Evolutionary conservation across 192 early-diverging fungal species (phyloP).

Genomic region (Entomortierella lignicola): DNA sequence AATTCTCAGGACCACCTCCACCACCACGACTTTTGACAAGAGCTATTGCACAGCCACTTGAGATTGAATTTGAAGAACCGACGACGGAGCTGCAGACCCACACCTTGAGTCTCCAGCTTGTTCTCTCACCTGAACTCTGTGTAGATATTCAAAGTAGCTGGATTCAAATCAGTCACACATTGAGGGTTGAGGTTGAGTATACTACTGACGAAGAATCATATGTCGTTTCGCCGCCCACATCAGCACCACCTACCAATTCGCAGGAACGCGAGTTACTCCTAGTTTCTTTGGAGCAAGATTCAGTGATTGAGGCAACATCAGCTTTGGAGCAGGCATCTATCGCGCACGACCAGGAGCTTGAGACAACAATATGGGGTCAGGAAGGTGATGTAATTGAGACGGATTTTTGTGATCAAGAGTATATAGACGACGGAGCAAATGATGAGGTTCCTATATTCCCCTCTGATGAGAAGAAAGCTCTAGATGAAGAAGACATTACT

Average conservation of each 20-base stretch:
- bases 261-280: neutral
- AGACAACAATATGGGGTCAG: slow-evolving; percentile 9
- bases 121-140: slow-evolving; percentile 43
- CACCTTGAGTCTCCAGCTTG: slow-evolving; percentile 28
- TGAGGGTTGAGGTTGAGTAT: slow-evolving; percentile 48
- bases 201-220: slow-evolving; percentile 43
- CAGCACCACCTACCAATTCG: neutral
- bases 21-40: slow-evolving; percentile 33
- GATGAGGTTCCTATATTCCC: neutral
- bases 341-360: neutral
- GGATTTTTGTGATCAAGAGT: neutral
- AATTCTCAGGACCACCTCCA: slow-evolving; percentile 31
- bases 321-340: neutral
- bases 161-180: slow-evolving; percentile 38
- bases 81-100: slow-evolving; percentile 30
- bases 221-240: slow-evolving; percentile 8
- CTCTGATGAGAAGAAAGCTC: slow-evolving; percentile 18
- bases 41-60: slow-evolving; percentile 36
- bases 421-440: neutral
- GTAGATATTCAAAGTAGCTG: slow-evolving; percentile 48
- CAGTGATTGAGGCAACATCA: neutral
- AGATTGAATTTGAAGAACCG: slow-evolving; percentile 39
- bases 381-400: slow-evolving; percentile 27
- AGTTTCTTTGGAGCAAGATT: neutral
- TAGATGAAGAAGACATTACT: slow-evolving; percentile 10